phyloP scores from a whole-genome alignment of 2,329 filamentous ascomycete species.

The Colletotrichum scovillei region DNA sequence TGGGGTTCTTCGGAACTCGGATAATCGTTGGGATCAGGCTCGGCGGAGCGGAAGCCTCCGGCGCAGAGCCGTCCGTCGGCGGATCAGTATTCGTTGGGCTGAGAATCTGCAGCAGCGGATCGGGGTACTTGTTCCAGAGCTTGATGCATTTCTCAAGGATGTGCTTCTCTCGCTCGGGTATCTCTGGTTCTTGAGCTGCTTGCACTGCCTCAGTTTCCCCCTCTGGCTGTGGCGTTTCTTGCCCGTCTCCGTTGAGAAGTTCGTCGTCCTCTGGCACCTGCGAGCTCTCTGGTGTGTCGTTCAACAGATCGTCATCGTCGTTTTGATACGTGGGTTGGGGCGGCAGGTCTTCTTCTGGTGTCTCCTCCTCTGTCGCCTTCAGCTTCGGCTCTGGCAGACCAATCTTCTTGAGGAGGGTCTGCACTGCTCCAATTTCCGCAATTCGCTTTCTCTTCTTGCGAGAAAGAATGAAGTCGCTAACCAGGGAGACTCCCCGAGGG shows the following conservation, averaged over 20 bases:
- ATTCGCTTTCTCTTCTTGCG: conserved; percentile 79
- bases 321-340: conserved; percentile 56
- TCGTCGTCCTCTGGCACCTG: conserved; percentile 51
- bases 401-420: conserved; percentile 72
- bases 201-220: conserved; percentile 39
- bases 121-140: conserved; percentile 73
- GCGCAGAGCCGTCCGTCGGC: conserved; percentile 70
- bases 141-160: conserved; percentile 68
- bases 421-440: conserved; percentile 82
- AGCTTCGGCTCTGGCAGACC: conserved; percentile 57
- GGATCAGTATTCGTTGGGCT: conserved; percentile 74
- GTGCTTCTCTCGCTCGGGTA: conserved; percentile 57
- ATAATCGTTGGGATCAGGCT: conserved; percentile 82
- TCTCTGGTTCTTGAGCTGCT: conserved; percentile 44
- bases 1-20: conserved; percentile 82
- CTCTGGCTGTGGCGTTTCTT: conserved; percentile 40
- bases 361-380: conserved; percentile 46
- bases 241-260: conserved; percentile 38
- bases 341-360: conserved; percentile 49
- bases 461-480: conserved; percentile 85
- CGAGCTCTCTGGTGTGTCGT: conserved; percentile 66
- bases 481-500: conserved; percentile 87
- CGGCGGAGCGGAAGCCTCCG: conserved; percentile 62
- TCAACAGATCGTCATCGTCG: conserved; percentile 67
- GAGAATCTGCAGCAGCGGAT: conserved; percentile 66